Conservation (phyloP, 345 rosid species). For the Lepidium africanum region DNA sequence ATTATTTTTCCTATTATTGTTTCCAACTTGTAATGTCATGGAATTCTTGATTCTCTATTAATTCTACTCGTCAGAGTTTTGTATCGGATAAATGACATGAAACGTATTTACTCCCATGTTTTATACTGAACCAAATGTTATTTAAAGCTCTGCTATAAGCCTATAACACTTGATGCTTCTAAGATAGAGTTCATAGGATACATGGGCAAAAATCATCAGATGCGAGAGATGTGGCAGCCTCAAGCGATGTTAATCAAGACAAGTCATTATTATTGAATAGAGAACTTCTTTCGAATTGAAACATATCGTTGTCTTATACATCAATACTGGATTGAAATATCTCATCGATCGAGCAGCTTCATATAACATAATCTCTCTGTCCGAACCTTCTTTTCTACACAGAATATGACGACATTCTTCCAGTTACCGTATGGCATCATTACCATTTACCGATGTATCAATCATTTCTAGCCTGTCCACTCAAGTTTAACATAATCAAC, state of each 20-base stretch:
- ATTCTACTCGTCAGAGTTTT: too few relatives aligned
- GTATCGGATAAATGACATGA: too few relatives aligned
- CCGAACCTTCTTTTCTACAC: not conserved
- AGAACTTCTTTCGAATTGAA: not conserved
- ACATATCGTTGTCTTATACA: not conserved
- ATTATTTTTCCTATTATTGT: not conserved
- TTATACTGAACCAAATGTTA: too few relatives aligned
- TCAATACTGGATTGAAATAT: not conserved
- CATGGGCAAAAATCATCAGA: too few relatives aligned
- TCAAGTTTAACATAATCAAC: not conserved
- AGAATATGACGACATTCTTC: not conserved
- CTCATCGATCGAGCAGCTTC: not conserved
- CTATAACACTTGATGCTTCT: too few relatives aligned
- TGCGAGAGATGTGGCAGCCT: not conserved
- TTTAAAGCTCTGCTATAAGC: too few relatives aligned
- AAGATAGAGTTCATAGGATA: too few relatives aligned
- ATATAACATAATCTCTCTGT: conserved; percentile 5
- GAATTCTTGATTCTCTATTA: too few relatives aligned
- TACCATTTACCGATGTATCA: not conserved
- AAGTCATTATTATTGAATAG: not conserved
- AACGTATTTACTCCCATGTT: too few relatives aligned
- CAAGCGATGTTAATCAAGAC: not conserved
- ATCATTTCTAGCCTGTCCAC: not conserved
- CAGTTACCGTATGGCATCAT: not conserved
- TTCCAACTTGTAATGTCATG: not conserved